A percentile compares a stretch with the other conserved stretches of the same genome.
Evolutionary conservation across 2,329 filamentous ascomycete species (phyloP).

Genomic region (Colletotrichum agaves): DNA sequence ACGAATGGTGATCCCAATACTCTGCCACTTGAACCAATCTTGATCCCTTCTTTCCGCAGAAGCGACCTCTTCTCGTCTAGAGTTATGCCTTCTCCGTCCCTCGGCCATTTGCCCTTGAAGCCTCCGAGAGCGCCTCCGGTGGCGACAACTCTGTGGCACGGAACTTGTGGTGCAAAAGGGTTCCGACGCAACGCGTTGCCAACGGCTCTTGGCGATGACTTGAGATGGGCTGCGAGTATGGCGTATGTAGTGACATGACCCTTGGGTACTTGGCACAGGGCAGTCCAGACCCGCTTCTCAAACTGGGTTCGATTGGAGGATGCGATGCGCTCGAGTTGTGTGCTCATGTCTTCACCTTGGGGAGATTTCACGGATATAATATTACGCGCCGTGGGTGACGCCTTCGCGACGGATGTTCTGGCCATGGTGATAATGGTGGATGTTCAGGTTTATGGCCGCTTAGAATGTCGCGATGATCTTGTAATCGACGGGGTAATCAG

Average conservation of each 20-base stretch:
- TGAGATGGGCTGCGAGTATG: conserved; percentile 73
- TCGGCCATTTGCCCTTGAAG: conserved; percentile 95
- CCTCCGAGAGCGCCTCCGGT: conserved; percentile 79
- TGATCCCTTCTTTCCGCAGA: conserved; percentile 71
- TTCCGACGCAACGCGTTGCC: conserved; percentile 82
- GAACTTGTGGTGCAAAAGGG: conserved; percentile 84
- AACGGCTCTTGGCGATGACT: conserved; percentile 79
- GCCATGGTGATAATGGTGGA: conserved; percentile 19
- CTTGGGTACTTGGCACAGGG: conserved; percentile 80
- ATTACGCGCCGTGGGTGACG: conserved; percentile 3
- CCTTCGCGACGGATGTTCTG: conserved; percentile 4
- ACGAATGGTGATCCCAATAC: conserved; percentile 68
- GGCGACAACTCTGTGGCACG: conserved; percentile 84
- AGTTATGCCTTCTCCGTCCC: conserved; percentile 71
- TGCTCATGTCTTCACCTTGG: conserved; percentile 45
- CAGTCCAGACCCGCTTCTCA: conserved; percentile 74
- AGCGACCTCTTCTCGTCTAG: conserved; percentile 72
- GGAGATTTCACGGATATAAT: conserved; percentile 12
- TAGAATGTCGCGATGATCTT: too few relatives aligned
- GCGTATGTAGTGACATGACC: conserved; percentile 84
- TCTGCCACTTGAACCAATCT: conserved; percentile 68
- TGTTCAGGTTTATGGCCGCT: background rate
- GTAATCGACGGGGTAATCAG: background rate
- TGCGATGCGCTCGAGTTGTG: conserved; percentile 58
- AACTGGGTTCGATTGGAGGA: conserved; percentile 60